Evolutionary conservation across 1,284 basidiomycete genomes (phyloP), one percentile per base, ranked within the genome.

Genomic region (Apiotrichum brassicae): DNA sequence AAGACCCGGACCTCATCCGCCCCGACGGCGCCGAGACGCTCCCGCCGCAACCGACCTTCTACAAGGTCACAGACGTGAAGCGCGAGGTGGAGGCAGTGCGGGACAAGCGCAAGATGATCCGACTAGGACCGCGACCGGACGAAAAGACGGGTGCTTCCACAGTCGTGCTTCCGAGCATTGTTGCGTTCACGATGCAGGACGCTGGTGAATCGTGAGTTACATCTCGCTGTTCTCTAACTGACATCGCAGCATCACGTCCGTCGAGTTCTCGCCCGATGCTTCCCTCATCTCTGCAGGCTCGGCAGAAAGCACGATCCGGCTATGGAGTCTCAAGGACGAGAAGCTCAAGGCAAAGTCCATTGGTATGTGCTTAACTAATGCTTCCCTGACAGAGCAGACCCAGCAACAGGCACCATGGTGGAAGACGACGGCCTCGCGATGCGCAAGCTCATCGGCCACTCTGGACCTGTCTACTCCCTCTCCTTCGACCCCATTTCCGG

Each of bases 221-320:
- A 25, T 39, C 23, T 20, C 25, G 0, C 11, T 11, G 0, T 6
- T 1, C 9, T 13, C 23, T 16, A 40, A 20, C 45, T 52, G 35
- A 53, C 36, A 36, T 24, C 24, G 6, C 62, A 94, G 91, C 22
- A 79, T 86, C 14, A 88, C 92, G 3, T 91, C 87, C 60, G 84
- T 83, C 49, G 82, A 84, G 14, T 97, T 98, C 65, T 97, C 94
- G 16, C 80, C 81, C 43, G 95, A 99, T 71, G 85, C 85, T 1
- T 87, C 91, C 6, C 73, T 98, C n/a, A 84, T 99, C 81, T 95
- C 94, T 1, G 89, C 87, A 24, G 95, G 95, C 1, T 97, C 97
- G 64, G 81, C 90, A 32, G 94, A 99, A 73, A 97, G 93, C 63
- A 94, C 91, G 62, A 86, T 98, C 53, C 81, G 93, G 48, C 61